A percentile compares a stretch with the other conserved stretches of the same genome.
phyloP scores from a whole-genome alignment of 2,329 filamentous ascomycete genomes.

The Orbilia javanica region DNA sequence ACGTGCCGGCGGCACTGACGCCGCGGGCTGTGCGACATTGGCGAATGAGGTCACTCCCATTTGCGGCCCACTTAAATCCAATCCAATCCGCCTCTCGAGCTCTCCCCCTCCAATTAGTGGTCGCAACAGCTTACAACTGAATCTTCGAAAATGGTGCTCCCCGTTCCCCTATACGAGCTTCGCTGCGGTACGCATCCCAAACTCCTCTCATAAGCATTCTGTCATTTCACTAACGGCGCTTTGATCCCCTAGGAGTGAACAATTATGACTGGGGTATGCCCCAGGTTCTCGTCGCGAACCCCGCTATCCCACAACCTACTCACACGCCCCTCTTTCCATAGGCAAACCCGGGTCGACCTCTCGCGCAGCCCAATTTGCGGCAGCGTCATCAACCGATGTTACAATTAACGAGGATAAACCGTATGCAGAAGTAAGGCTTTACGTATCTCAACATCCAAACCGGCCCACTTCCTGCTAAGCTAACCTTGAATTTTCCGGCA shows the following conservation, averaged over 20 bases:
- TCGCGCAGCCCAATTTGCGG: slow-evolving; percentile 86
- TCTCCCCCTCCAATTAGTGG: too few species aligned
- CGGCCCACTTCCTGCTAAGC: neutral
- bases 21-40: neutral
- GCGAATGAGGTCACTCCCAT: neutral
- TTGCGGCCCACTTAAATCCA: neutral
- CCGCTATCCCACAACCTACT: slow-evolving; percentile 53
- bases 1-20: neutral
- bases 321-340: slow-evolving; percentile 62
- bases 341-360: slow-evolving; percentile 89
- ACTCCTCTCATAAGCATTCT: slow-evolving; percentile 68
- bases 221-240: slow-evolving; percentile 48
- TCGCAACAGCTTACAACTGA: neutral
- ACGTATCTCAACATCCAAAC: neutral
- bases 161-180: slow-evolving; percentile 61
- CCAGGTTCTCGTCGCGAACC: slow-evolving; percentile 59
- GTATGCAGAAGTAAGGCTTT: slow-evolving; percentile 81
- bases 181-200: slow-evolving; percentile 59
- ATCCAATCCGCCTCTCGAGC: too few species aligned
- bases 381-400: slow-evolving; percentile 82
- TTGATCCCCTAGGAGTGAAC: slow-evolving; percentile 77
- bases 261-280: slow-evolving; percentile 93
- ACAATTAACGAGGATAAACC: slow-evolving; percentile 86
- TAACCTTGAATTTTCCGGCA: neutral
- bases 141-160: slow-evolving; percentile 55